These are phyloP conservation scores for Entomortierella chlamydospora DNA, from an alignment of 192 early-diverging fungal genomes.

Conservation along the genomic window DNA sequence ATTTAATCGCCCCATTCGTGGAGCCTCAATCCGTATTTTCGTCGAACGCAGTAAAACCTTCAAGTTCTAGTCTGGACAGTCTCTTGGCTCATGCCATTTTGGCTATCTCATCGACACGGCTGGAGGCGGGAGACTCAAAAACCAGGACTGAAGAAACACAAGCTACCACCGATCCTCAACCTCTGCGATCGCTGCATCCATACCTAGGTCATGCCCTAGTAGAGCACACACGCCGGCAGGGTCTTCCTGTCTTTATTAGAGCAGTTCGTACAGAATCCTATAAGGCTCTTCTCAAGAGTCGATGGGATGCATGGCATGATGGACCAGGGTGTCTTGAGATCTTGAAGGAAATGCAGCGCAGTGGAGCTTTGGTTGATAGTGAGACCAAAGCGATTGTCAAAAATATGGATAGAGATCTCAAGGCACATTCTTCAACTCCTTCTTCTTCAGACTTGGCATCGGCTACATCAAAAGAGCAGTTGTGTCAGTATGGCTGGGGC, in stretches of 20 bases:
- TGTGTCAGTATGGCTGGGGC: conserved; percentile 34
- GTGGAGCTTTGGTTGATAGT: conserved; percentile 35
- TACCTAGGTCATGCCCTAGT: conserved; percentile 37
- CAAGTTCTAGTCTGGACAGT: conserved; percentile 34
- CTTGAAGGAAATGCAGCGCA: conserved; percentile 46
- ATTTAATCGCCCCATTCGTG: conserved; percentile 25
- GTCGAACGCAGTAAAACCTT: conserved; percentile 9
- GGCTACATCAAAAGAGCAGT: background rate
- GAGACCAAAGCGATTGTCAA: conserved; percentile 24
- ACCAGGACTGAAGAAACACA: background rate
- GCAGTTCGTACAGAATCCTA: conserved; percentile 44
- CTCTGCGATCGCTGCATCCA: conserved; percentile 26
- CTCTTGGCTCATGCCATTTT: conserved; percentile 36
- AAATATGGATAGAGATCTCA: conserved; percentile 22
- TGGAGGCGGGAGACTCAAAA: background rate
- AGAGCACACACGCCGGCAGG: conserved; percentile 44
- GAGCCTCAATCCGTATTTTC: background rate
- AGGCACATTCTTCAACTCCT: background rate
- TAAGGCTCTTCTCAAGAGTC: conserved; percentile 37
- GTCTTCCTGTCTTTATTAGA: conserved; percentile 34
- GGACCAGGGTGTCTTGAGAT: conserved; percentile 46
- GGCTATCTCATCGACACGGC: conserved; percentile 6
- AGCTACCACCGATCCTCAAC: background rate
- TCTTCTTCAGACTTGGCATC: background rate
- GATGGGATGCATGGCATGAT: conserved; percentile 39